A percentile compares a stretch with the other conserved stretches of the same genome.
Evolutionary conservation across 345 rosid species (phyloP).

Genomic region (Adansonia digitata): DNA sequence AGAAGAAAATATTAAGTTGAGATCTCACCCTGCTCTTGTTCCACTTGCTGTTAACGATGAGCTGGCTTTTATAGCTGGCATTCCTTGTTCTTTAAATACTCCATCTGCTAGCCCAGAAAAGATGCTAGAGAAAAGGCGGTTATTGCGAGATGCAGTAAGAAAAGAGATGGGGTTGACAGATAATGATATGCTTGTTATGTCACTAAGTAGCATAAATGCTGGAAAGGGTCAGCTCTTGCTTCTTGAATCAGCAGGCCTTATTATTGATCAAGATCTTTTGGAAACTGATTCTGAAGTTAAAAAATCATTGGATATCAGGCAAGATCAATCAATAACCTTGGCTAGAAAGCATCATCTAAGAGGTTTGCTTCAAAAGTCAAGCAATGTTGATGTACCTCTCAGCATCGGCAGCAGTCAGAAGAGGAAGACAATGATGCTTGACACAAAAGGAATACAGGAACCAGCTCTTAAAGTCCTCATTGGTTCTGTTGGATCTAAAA

Average conservation of each 20-base stretch:
- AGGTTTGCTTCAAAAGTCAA: conserved; percentile 48
- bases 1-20: conserved; percentile 76
- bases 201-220: conserved; percentile 90
- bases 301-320: conserved; percentile 27
- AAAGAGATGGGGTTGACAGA: conserved; percentile 72
- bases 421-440: conserved; percentile 29
- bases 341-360: conserved; percentile 53
- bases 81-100: conserved; percentile 67
- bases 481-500: conserved; percentile 97
- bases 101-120: conserved; percentile 46
- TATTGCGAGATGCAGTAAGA: conserved; percentile 64
- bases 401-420: conserved; percentile 18
- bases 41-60: conserved; percentile 91
- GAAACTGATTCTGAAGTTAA: conserved; percentile 31
- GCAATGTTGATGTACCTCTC: conserved; percentile 15
- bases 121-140: conserved; percentile 59
- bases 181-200: conserved; percentile 76
- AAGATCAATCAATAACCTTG: conserved; percentile 31
- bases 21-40: conserved; percentile 74
- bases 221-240: conserved; percentile 92
- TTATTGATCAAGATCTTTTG: conserved; percentile 38
- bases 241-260: conserved; percentile 56
- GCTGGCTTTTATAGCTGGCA: conserved; percentile 91
- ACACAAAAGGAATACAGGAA: conserved; percentile 25
- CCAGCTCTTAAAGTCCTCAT: conserved; percentile 67